Evolutionary conservation across 1,284 basidiomycete species (phyloP).

Genomic region (Ustilago tritici): DNA sequence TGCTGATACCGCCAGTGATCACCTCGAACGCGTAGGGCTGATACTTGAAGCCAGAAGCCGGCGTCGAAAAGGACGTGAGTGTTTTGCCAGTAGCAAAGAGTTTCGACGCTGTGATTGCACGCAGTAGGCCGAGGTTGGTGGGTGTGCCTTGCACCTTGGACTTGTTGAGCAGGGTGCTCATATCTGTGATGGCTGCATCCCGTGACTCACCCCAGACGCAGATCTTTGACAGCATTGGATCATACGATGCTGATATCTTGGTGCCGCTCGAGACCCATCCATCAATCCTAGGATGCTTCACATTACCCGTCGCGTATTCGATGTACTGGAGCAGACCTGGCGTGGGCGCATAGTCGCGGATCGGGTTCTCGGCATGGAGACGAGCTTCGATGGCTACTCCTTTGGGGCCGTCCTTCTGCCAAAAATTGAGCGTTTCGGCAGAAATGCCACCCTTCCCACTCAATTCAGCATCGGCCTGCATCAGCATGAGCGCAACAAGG

Average conservation of each 20-base stretch:
- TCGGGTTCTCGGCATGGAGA: constrained; percentile 78
- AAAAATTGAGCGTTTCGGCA: constrained; percentile 64
- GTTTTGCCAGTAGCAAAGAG: constrained; percentile 71
- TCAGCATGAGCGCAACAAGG: constrained; percentile 75
- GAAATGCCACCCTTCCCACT: constrained; percentile 69
- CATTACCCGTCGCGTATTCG: constrained; percentile 18
- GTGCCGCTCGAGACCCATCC: constrained; percentile 74
- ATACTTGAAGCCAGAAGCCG: constrained; percentile 68
- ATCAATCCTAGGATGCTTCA: constrained; percentile 74
- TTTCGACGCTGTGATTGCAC: constrained; percentile 20
- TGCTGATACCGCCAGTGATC: constrained; percentile 75
- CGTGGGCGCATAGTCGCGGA: constrained; percentile 75
- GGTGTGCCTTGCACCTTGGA: constrained; percentile 70
- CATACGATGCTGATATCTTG: constrained; percentile 74
- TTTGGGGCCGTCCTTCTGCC: constrained; percentile 64
- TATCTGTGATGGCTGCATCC: constrained; percentile 70
- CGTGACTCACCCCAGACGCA: constrained; percentile 71
- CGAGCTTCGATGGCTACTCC: constrained; percentile 76
- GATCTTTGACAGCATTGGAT: constrained; percentile 73
- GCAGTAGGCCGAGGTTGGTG: constrained; percentile 35
- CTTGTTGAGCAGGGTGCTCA: constrained; percentile 42
- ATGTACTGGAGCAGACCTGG: constrained; percentile 75
- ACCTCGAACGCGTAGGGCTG: constrained; percentile 74
- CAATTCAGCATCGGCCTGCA: constrained; percentile 71
- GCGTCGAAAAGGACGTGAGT: constrained; percentile 74